Evolutionary conservation across 2,329 filamentous ascomycete species (phyloP).

Genomic region (Aureobasidium sp.): DNA sequence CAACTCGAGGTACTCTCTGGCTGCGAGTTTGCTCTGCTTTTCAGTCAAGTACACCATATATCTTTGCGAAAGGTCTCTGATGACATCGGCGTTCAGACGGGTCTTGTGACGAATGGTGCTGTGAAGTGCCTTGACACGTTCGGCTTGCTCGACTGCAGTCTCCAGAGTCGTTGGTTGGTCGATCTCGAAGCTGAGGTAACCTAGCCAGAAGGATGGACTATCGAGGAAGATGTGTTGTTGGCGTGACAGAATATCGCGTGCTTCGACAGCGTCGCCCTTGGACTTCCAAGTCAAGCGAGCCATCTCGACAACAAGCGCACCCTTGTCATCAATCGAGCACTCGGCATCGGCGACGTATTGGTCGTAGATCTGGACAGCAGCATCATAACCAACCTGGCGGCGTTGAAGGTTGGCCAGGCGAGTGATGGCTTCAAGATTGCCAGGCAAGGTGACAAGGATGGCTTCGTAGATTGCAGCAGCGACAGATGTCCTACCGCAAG

Average conservation of each 20-base stretch:
- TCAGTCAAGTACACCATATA: conserved; percentile 84
- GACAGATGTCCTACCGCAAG: conserved; percentile 64
- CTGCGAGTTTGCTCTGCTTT: conserved; percentile 70
- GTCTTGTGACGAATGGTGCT: conserved; percentile 67
- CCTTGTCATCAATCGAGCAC: conserved; percentile 72
- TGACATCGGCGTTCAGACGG: conserved; percentile 55
- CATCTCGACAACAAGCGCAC: conserved; percentile 81
- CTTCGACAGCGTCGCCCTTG: conserved; percentile 71
- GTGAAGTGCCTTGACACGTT: conserved; percentile 73
- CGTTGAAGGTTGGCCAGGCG: conserved; percentile 82
- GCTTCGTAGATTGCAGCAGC: conserved; percentile 78
- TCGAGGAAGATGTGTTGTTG: conserved; percentile 79
- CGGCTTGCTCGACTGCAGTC: conserved; percentile 56
- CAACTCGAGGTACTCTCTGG: conserved; percentile 75
- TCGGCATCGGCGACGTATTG: conserved; percentile 65
- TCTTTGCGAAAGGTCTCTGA: conserved; percentile 65
- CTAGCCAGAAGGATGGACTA: conserved; percentile 82
- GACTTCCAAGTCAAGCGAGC: conserved; percentile 79
- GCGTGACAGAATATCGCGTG: conserved; percentile 72
- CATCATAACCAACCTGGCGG: conserved; percentile 73
- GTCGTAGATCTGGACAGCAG: conserved; percentile 76
- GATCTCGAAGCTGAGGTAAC: conserved; percentile 82
- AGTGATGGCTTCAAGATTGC: conserved; percentile 78
- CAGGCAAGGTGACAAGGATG: conserved; percentile 65
- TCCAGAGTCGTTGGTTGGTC: conserved; percentile 64